Evolutionary conservation across 768 basidiomycete species (phyloP).

Genomic region (Thelephora ganbajun): DNA sequence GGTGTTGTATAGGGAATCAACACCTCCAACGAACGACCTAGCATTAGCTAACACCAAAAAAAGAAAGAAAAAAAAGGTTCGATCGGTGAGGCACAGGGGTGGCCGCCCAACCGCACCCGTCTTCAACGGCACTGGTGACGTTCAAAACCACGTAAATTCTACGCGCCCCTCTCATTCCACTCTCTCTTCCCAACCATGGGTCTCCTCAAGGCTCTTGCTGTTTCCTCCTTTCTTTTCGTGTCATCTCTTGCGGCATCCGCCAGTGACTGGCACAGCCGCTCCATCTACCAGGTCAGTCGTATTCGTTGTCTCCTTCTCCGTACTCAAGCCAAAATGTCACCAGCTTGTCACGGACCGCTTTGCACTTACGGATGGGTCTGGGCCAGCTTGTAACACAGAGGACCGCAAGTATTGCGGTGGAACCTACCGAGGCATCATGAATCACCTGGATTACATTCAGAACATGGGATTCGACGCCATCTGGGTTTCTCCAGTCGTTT

Average conservation of each 20-base stretch:
- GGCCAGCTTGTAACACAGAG: conserved; percentile 29
- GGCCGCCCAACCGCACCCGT: too few species aligned
- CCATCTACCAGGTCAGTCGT: conserved; percentile 38
- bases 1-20: too few species aligned
- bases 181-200: conserved; percentile 4
- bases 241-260: conserved; percentile 24
- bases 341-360: conserved; percentile 48
- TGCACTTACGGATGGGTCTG: conserved; percentile 29
- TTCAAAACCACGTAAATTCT: too few species aligned
- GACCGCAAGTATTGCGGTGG: conserved; percentile 43
- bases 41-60: too few species aligned
- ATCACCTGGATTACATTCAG: conserved; percentile 49
- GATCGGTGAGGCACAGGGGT: too few species aligned
- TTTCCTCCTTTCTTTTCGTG: conserved; percentile 7
- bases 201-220: not conserved
- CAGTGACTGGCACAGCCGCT: conserved; percentile 34
- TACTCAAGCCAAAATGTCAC: not conserved
- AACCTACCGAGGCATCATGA: conserved; percentile 35
- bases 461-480: conserved; percentile 47
- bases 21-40: too few species aligned
- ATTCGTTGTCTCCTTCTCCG: not conserved
- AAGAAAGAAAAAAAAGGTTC: too few species aligned
- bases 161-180: not conserved
- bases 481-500: conserved; percentile 43
- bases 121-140: too few species aligned